Percentiles rank a stretch among this genome's conserved stretches.
Conservation (phyloP, 352 stramenopile genomes). For the Elongisporangium anandrum region DNA sequence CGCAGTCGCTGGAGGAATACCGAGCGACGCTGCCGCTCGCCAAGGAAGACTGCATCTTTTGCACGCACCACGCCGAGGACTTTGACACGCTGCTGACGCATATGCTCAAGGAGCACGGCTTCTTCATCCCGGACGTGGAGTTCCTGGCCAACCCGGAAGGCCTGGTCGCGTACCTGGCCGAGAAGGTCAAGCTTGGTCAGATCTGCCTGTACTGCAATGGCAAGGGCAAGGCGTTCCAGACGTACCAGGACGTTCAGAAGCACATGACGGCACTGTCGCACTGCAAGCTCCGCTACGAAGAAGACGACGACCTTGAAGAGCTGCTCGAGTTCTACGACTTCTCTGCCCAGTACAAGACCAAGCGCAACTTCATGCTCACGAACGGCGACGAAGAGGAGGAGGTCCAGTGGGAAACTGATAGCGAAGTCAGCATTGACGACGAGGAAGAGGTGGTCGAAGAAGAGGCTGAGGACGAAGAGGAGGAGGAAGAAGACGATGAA, state of each 20-base stretch:
- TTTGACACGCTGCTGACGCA: conserved; percentile 78
- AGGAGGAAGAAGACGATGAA: conserved; percentile 40
- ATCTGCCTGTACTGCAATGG: conserved; percentile 95
- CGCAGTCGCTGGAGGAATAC: conserved; percentile 68
- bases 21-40: conserved; percentile 66
- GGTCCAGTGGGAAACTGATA: conserved; percentile 76
- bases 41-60: conserved; percentile 87
- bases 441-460: conserved; percentile 48
- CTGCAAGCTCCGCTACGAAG: conserved; percentile 90
- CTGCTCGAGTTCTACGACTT: conserved; percentile 91
- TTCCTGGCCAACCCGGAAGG: conserved; percentile 89
- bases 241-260: conserved; percentile 89
- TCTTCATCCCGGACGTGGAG: conserved; percentile 94
- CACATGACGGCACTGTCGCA: conserved; percentile 93
- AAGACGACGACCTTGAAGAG: conserved; percentile 87
- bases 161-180: conserved; percentile 90
- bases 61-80: conserved; percentile 45
- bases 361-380: conserved; percentile 3
- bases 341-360: conserved; percentile 70
- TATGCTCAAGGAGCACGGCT: conserved; percentile 93
- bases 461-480: conserved; percentile 38
- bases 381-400: conserved; percentile 26
- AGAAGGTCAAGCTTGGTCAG: conserved; percentile 95
- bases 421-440: conserved; percentile 68
- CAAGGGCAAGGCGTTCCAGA: conserved; percentile 87